Evolutionary conservation across 345 rosid genomes (phyloP).

Genomic region (Pistacia atlantica): DNA sequence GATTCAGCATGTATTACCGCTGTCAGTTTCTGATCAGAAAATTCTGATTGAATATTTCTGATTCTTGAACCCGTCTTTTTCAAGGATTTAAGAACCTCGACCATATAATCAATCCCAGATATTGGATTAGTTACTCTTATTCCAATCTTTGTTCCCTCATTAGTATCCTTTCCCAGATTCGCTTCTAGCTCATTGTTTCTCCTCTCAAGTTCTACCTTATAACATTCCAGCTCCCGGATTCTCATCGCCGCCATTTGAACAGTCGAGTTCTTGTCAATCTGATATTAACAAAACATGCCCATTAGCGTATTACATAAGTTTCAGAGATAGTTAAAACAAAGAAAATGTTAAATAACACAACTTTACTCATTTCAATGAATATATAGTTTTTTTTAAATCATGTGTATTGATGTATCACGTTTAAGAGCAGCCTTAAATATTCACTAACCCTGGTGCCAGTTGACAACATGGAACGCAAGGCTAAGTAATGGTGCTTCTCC

Average conservation of each 20-base stretch:
- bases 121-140: slow-evolving; percentile 44
- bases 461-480: slow-evolving; percentile 60
- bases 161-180: slow-evolving; percentile 19
- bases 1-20: slow-evolving; percentile 40
- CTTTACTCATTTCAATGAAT: neutral
- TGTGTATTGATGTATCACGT: too few species aligned
- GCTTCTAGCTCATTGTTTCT: slow-evolving; percentile 33
- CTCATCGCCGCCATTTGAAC: slow-evolving; percentile 39
- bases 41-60: slow-evolving; percentile 34
- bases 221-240: slow-evolving; percentile 43
- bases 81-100: slow-evolving; percentile 53
- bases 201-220: slow-evolving; percentile 45
- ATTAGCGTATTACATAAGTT: neutral
- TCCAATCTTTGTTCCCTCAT: slow-evolving; percentile 37
- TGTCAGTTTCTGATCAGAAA: slow-evolving; percentile 39
- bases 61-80: slow-evolving; percentile 40
- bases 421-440: too few species aligned
- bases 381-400: too few species aligned
- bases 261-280: slow-evolving; percentile 67
- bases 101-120: slow-evolving; percentile 59
- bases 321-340: too few species aligned
- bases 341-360: neutral
- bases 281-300: neutral
- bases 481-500: slow-evolving; percentile 56
- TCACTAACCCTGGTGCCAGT: slow-evolving; percentile 59